Evolutionary conservation across 352 stramenopile genomes (phyloP), one percentile per base, ranked within the genome.

Genomic region (Phytophthora ramorum): DNA sequence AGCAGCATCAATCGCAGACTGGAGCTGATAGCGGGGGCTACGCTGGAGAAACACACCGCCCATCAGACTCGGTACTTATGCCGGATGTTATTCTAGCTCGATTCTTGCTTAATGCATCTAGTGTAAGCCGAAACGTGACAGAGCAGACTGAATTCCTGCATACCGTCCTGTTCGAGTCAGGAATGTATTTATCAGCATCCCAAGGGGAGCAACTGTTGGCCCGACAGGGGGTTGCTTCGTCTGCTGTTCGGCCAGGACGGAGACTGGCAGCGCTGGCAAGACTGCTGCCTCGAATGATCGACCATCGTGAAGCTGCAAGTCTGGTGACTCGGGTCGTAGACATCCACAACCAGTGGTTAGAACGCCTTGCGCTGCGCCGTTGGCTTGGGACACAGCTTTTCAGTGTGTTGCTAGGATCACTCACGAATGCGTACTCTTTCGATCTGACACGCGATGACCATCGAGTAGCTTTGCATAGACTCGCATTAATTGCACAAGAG

Each of bases 231-330:
- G 69, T 76, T 8, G 44, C 73, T 22, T 63, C 43, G 3, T 68
- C 67, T 17, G 7, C 37, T 40, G 56, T 62, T 28, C 40, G 67
- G 9, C 46, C 62, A 24, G 38, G 62, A 6, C 66, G 79, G 0
- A 74, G 79, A 20, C 30, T 85, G 14, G 51, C 70, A 34, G 71
- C 75, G 0, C 35, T 87, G 0, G 57, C 72, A 6, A 72, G 63
- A 4, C 48, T 95, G 5, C 20, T 96, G 10, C 78, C 82, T 1
- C 86, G 90, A 49, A 91, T 97, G 69, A 57, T 83, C 20, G 90
- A 81, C 32, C 73, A 79, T 1, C 63, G 76, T 12, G 86, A 96
- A 35, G 80, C 83, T 0, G 32, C 55, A 4, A 68, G 60, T 41
- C 40, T 89, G 14, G 73, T 88, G 7, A 76, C 66, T 51, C 70